Percentiles rank a stretch among this genome's conserved stretches.
Conservation (phyloP, 257 asterid genomes). For the Avicennia marina region DNA sequence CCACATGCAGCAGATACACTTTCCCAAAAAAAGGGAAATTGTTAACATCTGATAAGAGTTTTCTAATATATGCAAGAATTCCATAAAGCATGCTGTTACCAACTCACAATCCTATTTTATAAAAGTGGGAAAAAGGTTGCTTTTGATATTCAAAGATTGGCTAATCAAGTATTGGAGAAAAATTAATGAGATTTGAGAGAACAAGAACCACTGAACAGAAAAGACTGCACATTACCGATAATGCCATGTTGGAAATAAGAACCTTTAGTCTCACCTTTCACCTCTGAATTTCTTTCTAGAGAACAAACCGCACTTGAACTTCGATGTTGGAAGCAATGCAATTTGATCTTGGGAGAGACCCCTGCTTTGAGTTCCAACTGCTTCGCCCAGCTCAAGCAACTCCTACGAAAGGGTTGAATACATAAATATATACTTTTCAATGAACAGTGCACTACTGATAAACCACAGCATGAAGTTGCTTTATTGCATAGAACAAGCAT, state of each 20-base stretch:
- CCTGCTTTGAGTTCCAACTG: conserved; percentile 82
- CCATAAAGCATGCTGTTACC: too few relatives aligned
- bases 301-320: conserved; percentile 76
- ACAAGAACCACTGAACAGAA: neutral
- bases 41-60: too few relatives aligned
- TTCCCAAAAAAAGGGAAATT: too few relatives aligned
- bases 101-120: too few relatives aligned
- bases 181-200: conserved; percentile 1
- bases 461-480: too few relatives aligned
- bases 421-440: neutral
- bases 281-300: conserved; percentile 56
- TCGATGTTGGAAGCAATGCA: conserved; percentile 69
- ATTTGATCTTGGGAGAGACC: conserved; percentile 81
- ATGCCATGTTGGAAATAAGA: neutral
- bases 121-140: too few relatives aligned
- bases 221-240: neutral
- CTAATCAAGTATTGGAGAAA: neutral
- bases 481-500: too few relatives aligned
- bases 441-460: too few relatives aligned
- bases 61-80: too few relatives aligned
- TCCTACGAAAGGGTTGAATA: conserved; percentile 38
- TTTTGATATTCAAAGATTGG: too few relatives aligned
- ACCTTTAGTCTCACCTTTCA: conserved; percentile 51
- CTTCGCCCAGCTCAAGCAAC: conserved; percentile 87
- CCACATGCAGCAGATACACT: too few relatives aligned